A percentile compares a stretch with the other conserved stretches of the same genome.
Conservation (phyloP, 192 early-diverging fungal genomes). For the Coemansia erecta region DNA sequence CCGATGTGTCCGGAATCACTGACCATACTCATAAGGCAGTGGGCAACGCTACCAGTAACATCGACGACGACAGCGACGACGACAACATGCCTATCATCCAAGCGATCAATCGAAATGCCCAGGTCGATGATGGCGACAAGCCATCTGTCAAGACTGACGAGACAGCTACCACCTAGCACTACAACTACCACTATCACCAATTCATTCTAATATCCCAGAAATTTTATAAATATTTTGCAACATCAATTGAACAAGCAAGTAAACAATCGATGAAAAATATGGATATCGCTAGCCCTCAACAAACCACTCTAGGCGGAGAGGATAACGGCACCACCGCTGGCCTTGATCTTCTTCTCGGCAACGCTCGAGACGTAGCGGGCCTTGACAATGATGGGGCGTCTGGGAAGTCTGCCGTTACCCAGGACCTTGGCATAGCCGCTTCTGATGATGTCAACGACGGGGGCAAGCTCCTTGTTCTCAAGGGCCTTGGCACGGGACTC, state of each 20-base stretch:
- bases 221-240: background rate
- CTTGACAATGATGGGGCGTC: slow-evolving; percentile 93
- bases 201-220: no score
- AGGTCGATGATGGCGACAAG: background rate
- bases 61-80: background rate
- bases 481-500: slow-evolving; percentile 79
- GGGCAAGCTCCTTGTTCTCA: slow-evolving; percentile 83
- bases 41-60: background rate
- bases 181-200: no score
- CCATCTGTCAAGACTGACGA: background rate
- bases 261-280: slow-evolving; percentile 11
- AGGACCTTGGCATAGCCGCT: slow-evolving; percentile 94
- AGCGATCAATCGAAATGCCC: background rate
- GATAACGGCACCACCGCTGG: slow-evolving; percentile 80
- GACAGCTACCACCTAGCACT: background rate
- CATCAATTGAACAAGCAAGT: slow-evolving; percentile 1
- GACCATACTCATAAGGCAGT: background rate
- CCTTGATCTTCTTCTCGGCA: slow-evolving; percentile 99
- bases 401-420: slow-evolving; percentile 87
- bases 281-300: slow-evolving; percentile 9
- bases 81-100: slow-evolving; percentile 1
- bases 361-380: slow-evolving; percentile 84
- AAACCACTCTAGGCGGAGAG: slow-evolving; percentile 44
- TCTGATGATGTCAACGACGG: slow-evolving; percentile 85
- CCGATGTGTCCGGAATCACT: background rate